phyloP scores from a whole-genome alignment of 2,329 filamentous ascomycete genomes.

The Botrytis fragariae region DNA sequence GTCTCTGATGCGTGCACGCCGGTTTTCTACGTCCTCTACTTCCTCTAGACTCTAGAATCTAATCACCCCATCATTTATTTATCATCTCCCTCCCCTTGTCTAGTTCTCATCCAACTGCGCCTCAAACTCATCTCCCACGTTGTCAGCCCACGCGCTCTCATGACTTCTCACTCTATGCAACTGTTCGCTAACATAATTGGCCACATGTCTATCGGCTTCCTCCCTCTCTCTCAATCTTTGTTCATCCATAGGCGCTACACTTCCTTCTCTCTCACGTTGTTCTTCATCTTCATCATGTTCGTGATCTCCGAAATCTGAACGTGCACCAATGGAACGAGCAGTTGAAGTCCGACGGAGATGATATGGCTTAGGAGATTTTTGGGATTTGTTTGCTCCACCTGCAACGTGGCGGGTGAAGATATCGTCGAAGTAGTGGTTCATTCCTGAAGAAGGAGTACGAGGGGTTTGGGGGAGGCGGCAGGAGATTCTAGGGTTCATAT shows the following conservation, averaged over 20 bases:
- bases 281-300: conserved; percentile 28
- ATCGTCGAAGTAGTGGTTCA: conserved; percentile 95
- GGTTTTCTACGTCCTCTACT: background rate
- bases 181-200: conserved; percentile 79
- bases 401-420: conserved; percentile 62
- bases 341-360: conserved; percentile 76
- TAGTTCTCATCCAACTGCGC: conserved; percentile 48
- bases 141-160: conserved; percentile 34
- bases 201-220: conserved; percentile 68
- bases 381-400: conserved; percentile 35
- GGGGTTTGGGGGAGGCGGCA: conserved; percentile 93
- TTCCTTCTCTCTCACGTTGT: conserved; percentile 38
- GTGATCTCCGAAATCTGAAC: conserved; percentile 68
- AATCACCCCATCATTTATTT: background rate
- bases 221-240: conserved; percentile 49
- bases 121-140: conserved; percentile 61
- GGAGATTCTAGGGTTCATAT: conserved; percentile 60
- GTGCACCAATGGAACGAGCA: conserved; percentile 75
- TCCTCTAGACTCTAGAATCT: background rate
- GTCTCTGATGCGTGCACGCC: background rate
- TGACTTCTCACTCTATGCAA: conserved; percentile 67
- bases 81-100: background rate
- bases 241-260: conserved; percentile 53
- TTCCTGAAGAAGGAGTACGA: conserved; percentile 77
- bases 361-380: conserved; percentile 44